phyloP scores from a whole-genome alignment of 495 filamentous ascomycete genomes.

The Jackrogersella multiformis region DNA sequence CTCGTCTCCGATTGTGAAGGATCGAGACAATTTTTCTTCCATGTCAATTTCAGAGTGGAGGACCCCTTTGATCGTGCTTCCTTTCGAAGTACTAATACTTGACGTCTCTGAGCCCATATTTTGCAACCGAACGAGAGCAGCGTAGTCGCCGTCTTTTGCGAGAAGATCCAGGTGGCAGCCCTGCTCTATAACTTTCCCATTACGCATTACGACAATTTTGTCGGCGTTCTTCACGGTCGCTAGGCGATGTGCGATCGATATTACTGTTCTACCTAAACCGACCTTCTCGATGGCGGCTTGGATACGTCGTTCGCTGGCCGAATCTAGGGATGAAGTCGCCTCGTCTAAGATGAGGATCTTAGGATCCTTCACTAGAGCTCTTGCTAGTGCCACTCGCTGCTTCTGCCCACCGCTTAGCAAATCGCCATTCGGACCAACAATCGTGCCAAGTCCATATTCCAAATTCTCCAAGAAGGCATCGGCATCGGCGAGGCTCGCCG shows the following conservation, averaged over 20 bases:
- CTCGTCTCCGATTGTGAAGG: slow-evolving; percentile 23
- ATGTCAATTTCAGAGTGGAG: slow-evolving; percentile 38
- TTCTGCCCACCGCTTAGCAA: slow-evolving; percentile 66
- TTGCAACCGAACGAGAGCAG: slow-evolving; percentile 51
- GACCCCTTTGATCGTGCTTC: slow-evolving; percentile 19
- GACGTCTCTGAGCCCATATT: slow-evolving; percentile 44
- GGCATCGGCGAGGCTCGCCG: slow-evolving; percentile 52
- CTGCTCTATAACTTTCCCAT: slow-evolving; percentile 65
- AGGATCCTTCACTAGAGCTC: slow-evolving; percentile 60
- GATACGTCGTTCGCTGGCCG: slow-evolving; percentile 62
- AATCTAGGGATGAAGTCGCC: slow-evolving; percentile 64
- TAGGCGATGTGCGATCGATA: slow-evolving; percentile 77
- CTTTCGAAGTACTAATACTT: slow-evolving; percentile 40
- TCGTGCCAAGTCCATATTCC: slow-evolving; percentile 57
- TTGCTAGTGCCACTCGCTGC: slow-evolving; percentile 69
- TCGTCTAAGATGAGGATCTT: slow-evolving; percentile 64
- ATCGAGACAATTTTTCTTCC: slow-evolving; percentile 54
- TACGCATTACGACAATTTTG: slow-evolving; percentile 68
- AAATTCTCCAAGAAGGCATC: slow-evolving; percentile 49
- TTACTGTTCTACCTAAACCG: slow-evolving; percentile 66
- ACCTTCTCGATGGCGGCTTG: slow-evolving; percentile 61
- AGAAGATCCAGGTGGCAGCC: slow-evolving; percentile 58
- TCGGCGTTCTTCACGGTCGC: slow-evolving; percentile 70
- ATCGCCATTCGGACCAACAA: slow-evolving; percentile 59
- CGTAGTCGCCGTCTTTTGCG: slow-evolving; percentile 52